phyloP scores from a whole-genome alignment of 768 basidiomycete species.

The Russula abietina region DNA sequence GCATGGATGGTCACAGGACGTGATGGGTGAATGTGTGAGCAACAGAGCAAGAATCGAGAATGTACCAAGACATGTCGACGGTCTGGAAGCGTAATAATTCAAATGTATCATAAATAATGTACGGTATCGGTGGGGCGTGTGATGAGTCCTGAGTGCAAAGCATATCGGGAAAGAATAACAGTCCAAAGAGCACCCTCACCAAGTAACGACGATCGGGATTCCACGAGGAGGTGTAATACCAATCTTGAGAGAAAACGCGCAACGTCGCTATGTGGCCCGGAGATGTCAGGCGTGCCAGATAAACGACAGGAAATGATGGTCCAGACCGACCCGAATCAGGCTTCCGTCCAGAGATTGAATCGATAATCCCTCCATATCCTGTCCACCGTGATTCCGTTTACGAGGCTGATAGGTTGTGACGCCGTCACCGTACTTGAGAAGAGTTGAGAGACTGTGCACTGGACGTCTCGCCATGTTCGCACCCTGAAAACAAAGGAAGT shows the following conservation, averaged over 20 bases:
- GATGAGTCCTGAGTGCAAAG: conserved; percentile 11
- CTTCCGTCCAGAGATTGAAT: conserved; percentile 48
- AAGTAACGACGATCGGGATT: not conserved
- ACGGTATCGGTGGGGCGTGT: conserved; percentile 21
- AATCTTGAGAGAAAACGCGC: conserved; percentile 7
- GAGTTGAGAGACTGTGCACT: conserved; percentile 55
- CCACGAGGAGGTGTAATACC: conserved; percentile 1
- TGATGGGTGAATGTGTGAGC: not conserved
- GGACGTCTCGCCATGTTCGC: conserved; percentile 58
- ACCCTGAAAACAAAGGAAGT: conserved; percentile 38
- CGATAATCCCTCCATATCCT: conserved; percentile 62
- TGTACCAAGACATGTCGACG: conserved; percentile 4
- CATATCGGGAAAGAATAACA: conserved; percentile 10
- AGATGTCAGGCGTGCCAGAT: not conserved
- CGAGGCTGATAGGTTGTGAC: conserved; percentile 33
- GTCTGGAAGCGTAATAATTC: conserved; percentile 19
- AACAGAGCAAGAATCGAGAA: conserved; percentile 6
- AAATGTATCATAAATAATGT: conserved; percentile 19
- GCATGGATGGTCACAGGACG: conserved; percentile 16
- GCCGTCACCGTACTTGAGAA: conserved; percentile 38
- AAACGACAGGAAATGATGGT: not conserved
- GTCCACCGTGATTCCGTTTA: conserved; percentile 56
- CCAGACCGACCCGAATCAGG: conserved; percentile 11
- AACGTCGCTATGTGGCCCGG: not conserved
- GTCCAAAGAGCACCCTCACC: conserved; percentile 17